Evolutionary conservation across 805 yeast genomes (phyloP).

Genomic region (Komagataella ulmi): DNA sequence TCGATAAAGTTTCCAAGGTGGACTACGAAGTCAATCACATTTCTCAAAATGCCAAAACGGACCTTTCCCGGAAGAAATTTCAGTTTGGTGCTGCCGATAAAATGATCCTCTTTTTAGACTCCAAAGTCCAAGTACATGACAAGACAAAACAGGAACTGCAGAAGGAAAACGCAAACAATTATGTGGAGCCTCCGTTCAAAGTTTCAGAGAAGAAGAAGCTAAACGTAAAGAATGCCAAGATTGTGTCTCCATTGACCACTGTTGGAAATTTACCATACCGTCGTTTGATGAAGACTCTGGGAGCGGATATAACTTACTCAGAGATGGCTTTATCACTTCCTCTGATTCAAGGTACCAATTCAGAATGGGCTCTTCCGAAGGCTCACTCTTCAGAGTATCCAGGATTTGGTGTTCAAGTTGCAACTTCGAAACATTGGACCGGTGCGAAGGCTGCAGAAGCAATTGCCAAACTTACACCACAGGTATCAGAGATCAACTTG

Average conservation of each 20-base stretch:
- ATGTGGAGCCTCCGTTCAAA: slow-evolving; percentile 64
- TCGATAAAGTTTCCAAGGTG: slow-evolving; percentile 17
- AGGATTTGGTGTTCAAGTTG: slow-evolving; percentile 89
- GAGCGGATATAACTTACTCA: slow-evolving; percentile 86
- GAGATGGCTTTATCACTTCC: slow-evolving; percentile 93
- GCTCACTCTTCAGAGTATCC: slow-evolving; percentile 75
- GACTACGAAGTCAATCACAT: slow-evolving; percentile 58
- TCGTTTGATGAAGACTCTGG: slow-evolving; percentile 77
- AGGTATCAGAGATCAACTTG: slow-evolving; percentile 73
- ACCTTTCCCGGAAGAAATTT: slow-evolving; percentile 49
- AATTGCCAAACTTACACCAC: slow-evolving; percentile 38
- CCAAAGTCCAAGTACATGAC: slow-evolving; percentile 29
- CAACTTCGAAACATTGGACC: slow-evolving; percentile 86
- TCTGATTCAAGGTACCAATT: slow-evolving; percentile 74
- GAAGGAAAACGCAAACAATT: slow-evolving; percentile 28
- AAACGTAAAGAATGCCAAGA: slow-evolving; percentile 60
- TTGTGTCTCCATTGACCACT: slow-evolving; percentile 91
- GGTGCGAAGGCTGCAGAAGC: slow-evolving; percentile 89
- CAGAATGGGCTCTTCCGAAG: slow-evolving; percentile 96
- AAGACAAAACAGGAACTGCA: slow-evolving; percentile 8
- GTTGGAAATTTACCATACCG: slow-evolving; percentile 96
- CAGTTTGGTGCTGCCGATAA: slow-evolving; percentile 43
- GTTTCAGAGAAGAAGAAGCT: slow-evolving; percentile 73
- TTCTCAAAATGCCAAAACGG: slow-evolving; percentile 26
- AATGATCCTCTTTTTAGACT: slow-evolving; percentile 52